Percentiles rank a stretch among this genome's conserved stretches.
These are phyloP conservation scores for Hirschioporus abietinus DNA, from an alignment of 768 basidiomycete species.

Conservation along the genomic window DNA sequence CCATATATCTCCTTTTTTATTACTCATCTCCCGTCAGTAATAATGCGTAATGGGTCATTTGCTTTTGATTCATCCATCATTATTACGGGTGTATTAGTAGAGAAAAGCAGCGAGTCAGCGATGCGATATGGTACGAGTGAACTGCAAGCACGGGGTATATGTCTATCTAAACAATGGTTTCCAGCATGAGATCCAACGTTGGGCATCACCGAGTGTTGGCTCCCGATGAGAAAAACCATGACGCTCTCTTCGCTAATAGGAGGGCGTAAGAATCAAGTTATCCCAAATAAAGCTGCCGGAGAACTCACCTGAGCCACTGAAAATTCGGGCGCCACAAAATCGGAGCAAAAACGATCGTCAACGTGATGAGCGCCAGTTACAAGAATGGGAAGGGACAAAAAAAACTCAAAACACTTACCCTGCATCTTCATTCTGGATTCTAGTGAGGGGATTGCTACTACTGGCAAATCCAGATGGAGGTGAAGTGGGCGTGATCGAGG, in stretches of 20 bases:
- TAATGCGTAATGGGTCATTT: background rate
- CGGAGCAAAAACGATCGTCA: constrained; percentile 2
- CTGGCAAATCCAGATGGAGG: constrained; percentile 39
- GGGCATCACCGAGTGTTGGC: background rate
- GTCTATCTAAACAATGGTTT: background rate
- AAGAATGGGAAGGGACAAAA: constrained; percentile 5
- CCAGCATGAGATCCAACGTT: background rate
- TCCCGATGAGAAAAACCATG: constrained; percentile 68
- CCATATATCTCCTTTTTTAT: background rate
- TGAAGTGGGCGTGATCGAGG: constrained; percentile 32
- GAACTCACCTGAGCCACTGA: constrained; percentile 13
- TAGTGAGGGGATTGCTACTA: constrained; percentile 57
- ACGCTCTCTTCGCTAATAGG: constrained; percentile 76
- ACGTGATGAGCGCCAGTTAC: constrained; percentile 15
- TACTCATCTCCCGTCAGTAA: background rate
- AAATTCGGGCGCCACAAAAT: background rate
- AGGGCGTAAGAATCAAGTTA: constrained; percentile 13
- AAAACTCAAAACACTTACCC: constrained; percentile 28
- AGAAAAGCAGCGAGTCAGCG: background rate
- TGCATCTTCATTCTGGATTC: constrained; percentile 75
- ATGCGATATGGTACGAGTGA: background rate
- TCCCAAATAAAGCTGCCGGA: constrained; percentile 25
- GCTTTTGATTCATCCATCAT: background rate
- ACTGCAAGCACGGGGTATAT: background rate
- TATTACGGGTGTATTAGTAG: background rate